Evolutionary conservation across 192 early-diverging fungal genomes (phyloP).

Genomic region (Spizellomyces sp.): DNA sequence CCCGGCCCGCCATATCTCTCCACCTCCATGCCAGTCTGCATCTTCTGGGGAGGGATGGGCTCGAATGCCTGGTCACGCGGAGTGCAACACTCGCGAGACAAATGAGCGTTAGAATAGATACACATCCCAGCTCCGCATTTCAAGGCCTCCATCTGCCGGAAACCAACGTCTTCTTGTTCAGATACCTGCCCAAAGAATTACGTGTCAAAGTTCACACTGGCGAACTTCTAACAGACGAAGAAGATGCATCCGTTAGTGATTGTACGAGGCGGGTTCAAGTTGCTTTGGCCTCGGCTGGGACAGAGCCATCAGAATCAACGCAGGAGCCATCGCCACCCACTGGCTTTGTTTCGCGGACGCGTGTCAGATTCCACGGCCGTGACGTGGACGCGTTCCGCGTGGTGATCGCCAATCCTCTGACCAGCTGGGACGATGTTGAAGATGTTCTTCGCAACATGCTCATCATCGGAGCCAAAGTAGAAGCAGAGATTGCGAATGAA

Average conservation of each 20-base stretch:
- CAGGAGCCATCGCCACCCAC: neutral
- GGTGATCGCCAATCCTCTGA: conserved; percentile 58
- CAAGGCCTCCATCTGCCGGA: conserved; percentile 49
- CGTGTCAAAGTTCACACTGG: conserved; percentile 41
- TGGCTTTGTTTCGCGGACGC: conserved; percentile 52
- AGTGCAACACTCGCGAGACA: conserved; percentile 50
- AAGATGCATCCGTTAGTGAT: conserved; percentile 36
- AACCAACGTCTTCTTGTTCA: conserved; percentile 55
- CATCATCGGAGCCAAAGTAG: conserved; percentile 38
- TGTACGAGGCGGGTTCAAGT: conserved; percentile 42
- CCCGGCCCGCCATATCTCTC: conserved; percentile 52
- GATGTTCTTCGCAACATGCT: conserved; percentile 44
- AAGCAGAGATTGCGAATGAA: conserved; percentile 37
- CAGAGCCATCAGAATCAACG: conserved; percentile 8
- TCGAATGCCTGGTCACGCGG: conserved; percentile 56
- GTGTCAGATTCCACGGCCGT: conserved; percentile 25
- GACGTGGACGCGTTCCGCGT: conserved; percentile 55
- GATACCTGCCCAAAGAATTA: conserved; percentile 47
- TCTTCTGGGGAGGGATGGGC: conserved; percentile 55
- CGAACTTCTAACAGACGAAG: conserved; percentile 24
- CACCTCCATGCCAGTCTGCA: conserved; percentile 55
- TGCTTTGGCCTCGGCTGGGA: conserved; percentile 2
- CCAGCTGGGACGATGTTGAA: conserved; percentile 56
- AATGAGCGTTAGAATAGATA: conserved; percentile 40
- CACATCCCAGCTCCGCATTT: conserved; percentile 43